Conservation (phyloP, 2,329 filamentous ascomycete species). For the Sporothrix variecibatus region DNA sequence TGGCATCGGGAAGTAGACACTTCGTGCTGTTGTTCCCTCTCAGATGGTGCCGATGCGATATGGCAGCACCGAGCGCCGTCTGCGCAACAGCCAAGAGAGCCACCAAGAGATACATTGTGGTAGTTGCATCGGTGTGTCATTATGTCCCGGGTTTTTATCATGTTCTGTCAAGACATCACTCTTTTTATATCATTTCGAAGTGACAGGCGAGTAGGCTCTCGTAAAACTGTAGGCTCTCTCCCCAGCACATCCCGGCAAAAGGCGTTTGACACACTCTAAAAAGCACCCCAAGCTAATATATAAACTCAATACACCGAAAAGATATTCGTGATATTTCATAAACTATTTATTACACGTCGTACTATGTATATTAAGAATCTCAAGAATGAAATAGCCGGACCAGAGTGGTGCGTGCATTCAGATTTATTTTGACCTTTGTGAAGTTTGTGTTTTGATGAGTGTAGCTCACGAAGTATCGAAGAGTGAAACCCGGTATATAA, state of each 20-base stretch:
- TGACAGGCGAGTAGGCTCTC: background rate
- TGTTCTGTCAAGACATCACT: too few relatives aligned
- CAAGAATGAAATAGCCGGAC: background rate
- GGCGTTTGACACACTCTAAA: background rate
- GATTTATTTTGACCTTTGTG: too few relatives aligned
- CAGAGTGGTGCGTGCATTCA: too few relatives aligned
- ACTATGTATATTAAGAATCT: background rate
- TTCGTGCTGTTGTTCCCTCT: background rate
- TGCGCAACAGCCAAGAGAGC: background rate
- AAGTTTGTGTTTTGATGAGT: too few relatives aligned
- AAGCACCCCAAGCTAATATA: background rate
- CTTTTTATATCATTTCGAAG: too few relatives aligned
- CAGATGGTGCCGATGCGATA: background rate
- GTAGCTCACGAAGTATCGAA: background rate
- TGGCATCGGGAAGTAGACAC: constrained; percentile 42
- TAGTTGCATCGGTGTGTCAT: too few relatives aligned
- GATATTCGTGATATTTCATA: background rate
- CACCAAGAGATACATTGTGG: background rate
- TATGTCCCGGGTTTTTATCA: too few relatives aligned
- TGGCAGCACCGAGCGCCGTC: background rate
- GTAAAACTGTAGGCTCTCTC: background rate
- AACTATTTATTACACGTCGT: background rate
- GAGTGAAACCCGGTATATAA: too few relatives aligned
- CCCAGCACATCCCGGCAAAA: background rate
- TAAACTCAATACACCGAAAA: background rate